These are phyloP conservation scores for Hypoxylon sp. DNA, from an alignment of 2,329 filamentous ascomycete genomes.

Conservation along the genomic window DNA sequence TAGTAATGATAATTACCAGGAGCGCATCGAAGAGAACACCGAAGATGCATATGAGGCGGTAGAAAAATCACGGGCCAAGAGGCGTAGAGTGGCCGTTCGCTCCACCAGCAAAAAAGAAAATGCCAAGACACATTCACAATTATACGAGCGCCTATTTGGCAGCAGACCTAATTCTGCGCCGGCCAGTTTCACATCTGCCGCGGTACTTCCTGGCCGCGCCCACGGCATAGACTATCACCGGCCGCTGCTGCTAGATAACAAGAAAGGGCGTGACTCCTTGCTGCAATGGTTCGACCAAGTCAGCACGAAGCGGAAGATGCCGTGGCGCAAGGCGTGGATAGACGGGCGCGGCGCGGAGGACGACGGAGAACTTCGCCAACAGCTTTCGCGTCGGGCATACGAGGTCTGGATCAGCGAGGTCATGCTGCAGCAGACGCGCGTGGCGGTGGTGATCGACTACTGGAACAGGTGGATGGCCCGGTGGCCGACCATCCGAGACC, in stretches of 20 bases:
- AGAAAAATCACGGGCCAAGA: conserved; percentile 31
- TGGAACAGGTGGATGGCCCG: conserved; percentile 68
- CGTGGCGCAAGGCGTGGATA: conserved; percentile 67
- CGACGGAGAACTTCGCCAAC: conserved; percentile 48
- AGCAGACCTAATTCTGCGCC: not conserved
- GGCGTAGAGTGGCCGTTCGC: conserved; percentile 27
- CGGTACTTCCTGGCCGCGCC: conserved; percentile 39
- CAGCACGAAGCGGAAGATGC: conserved; percentile 59
- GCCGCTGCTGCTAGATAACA: conserved; percentile 56
- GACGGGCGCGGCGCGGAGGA: conserved; percentile 48
- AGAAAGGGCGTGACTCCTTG: conserved; percentile 48
- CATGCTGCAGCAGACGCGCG: conserved; percentile 72
- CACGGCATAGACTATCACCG: conserved; percentile 58
- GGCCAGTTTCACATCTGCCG: conserved; percentile 11
- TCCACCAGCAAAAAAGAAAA: conserved; percentile 23
- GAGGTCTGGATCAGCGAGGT: conserved; percentile 73
- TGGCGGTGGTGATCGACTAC: conserved; percentile 68
- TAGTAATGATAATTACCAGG: conserved; percentile 28
- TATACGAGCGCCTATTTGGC: conserved; percentile 39
- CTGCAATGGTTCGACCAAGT: conserved; percentile 62
- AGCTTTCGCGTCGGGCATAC: conserved; percentile 64
- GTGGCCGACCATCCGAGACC: conserved; percentile 66
- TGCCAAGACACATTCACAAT: conserved; percentile 23
- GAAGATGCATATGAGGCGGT: not conserved
- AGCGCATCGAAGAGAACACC: conserved; percentile 12